Evolutionary conservation across 352 stramenopile species (phyloP).

Genomic region (Phytophthora megakarya): DNA sequence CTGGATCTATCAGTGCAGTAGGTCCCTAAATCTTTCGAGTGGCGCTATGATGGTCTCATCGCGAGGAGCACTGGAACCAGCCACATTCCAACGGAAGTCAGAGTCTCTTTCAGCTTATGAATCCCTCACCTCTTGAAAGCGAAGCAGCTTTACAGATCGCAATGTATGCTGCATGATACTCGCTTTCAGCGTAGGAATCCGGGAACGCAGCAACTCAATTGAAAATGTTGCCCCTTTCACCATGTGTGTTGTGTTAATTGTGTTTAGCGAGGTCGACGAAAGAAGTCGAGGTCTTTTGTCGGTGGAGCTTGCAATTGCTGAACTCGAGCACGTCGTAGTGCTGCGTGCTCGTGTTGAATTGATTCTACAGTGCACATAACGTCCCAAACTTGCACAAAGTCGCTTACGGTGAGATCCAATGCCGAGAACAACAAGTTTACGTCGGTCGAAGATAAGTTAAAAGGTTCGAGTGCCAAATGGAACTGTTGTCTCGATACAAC

Average conservation of each 20-base stretch:
- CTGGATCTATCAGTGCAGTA: slow-evolving; percentile 48
- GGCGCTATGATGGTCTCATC: slow-evolving; percentile 28
- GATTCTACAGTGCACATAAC: slow-evolving; percentile 47
- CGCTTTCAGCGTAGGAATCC: slow-evolving; percentile 6
- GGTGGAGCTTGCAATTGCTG: slow-evolving; percentile 47
- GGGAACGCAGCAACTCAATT: slow-evolving; percentile 19
- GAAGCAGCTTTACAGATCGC: slow-evolving; percentile 21
- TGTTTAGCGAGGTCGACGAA: slow-evolving; percentile 26
- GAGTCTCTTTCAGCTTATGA: slow-evolving; percentile 28
- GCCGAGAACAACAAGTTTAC: slow-evolving; percentile 70
- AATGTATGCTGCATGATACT: slow-evolving; percentile 21
- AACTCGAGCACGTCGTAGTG: slow-evolving; percentile 50
- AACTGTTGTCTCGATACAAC: slow-evolving; percentile 62
- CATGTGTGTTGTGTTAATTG: slow-evolving; percentile 6
- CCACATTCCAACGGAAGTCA: slow-evolving; percentile 10
- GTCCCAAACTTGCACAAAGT: slow-evolving; percentile 55
- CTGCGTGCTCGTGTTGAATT: slow-evolving; percentile 53
- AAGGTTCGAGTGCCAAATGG: slow-evolving; percentile 61
- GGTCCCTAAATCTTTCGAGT: slow-evolving; percentile 20
- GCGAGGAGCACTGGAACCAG: slow-evolving; percentile 24
- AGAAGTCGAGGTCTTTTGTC: slow-evolving; percentile 43
- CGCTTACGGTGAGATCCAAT: slow-evolving; percentile 57
- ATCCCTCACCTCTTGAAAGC: slow-evolving; percentile 6
- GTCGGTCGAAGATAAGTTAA: slow-evolving; percentile 46
- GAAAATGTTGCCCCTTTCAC: slow-evolving; percentile 12